Conservation (phyloP, 495 filamentous ascomycete genomes). For the Ascodesmis nigricans region DNA sequence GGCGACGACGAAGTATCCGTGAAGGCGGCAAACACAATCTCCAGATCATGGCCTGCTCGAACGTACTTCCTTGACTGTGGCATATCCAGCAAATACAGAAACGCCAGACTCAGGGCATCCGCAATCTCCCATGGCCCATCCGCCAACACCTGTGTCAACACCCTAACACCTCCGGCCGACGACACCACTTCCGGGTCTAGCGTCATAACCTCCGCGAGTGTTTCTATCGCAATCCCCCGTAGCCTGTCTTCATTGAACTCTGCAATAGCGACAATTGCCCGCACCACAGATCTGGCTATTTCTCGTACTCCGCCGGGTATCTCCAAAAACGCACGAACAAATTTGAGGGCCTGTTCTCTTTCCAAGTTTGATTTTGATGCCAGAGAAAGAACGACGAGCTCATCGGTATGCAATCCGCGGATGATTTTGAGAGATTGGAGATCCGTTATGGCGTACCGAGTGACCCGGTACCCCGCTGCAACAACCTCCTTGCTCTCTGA, state of each 20-base stretch:
- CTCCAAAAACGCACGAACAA: conserved; percentile 84
- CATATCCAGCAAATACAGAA: conserved; percentile 71
- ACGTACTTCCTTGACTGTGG: conserved; percentile 61
- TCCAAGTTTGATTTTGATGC: conserved; percentile 76
- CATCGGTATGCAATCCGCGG: conserved; percentile 68
- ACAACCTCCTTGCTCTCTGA: conserved; percentile 91
- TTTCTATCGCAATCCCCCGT: conserved; percentile 73
- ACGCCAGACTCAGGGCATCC: conserved; percentile 60
- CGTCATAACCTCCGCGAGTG: conserved; percentile 72
- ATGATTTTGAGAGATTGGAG: conserved; percentile 72
- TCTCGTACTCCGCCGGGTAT: conserved; percentile 82
- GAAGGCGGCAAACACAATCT: conserved; percentile 62
- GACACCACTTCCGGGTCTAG: conserved; percentile 60
- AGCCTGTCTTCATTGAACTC: conserved; percentile 62
- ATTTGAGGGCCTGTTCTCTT: conserved; percentile 89
- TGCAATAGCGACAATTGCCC: conserved; percentile 72
- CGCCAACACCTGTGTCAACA: conserved; percentile 62
- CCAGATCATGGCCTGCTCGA: conserved; percentile 43
- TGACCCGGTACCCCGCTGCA: conserved; percentile 79
- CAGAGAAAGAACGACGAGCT: conserved; percentile 27
- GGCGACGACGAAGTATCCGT: conserved; percentile 45
- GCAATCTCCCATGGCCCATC: conserved; percentile 83
- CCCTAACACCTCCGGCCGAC: conserved; percentile 56
- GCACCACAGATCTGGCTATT: conserved; percentile 62
- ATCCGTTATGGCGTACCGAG: conserved; percentile 85